Base-by-base conservation (phyloP, 169 alveolate species). In the Plasmodium adleri region DNA sequence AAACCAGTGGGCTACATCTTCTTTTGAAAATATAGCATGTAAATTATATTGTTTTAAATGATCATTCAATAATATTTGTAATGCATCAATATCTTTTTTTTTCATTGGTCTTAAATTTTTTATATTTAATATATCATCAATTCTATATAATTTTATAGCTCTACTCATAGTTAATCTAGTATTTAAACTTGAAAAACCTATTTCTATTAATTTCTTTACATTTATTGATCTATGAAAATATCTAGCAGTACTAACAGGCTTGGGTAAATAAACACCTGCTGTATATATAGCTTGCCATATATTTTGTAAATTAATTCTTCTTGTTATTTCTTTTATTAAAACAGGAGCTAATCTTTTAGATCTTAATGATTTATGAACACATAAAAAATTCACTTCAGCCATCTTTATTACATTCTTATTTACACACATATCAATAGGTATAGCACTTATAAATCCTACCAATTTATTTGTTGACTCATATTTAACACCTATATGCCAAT, bases 201-300 rank as follows among this genome's bases (percentile, higher is more conserved):
- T 96, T 28, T 95, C 97, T 20, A 97, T 93, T 32, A 97, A 93
- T 66, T 95, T 97, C 75, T 95, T 95, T 3, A 96, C 95, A 88
- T 97, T 95, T 59, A 97, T 93, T 10, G 95, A 92, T 72, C 98
- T 89, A 71, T 95, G 97, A 92, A 93, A 95, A 93, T 97, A 97
- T 67, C 98, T 95, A 60, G 99, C 96, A 52, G 94, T 93, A 54
- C 99, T 93, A 26, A 98, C 94, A 2, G 99, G 99, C 32, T 94
- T 96, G 10, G 99, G 99, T 52, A 98, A 88, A 39, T 97, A 96
- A 22, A 96, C 97, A 0, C 99, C 99, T 20, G 99, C 99, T 15
- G 99, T 98, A 94, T 98, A 98, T n/a, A 94, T 98, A 4, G 99
- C 99, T 93, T 98, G 99, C 99, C 99, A 98, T 17, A 97, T 93